Evolutionary conservation across 2,329 filamentous ascomycete species (phyloP).

Genomic region (Penicillium corylophilum): DNA sequence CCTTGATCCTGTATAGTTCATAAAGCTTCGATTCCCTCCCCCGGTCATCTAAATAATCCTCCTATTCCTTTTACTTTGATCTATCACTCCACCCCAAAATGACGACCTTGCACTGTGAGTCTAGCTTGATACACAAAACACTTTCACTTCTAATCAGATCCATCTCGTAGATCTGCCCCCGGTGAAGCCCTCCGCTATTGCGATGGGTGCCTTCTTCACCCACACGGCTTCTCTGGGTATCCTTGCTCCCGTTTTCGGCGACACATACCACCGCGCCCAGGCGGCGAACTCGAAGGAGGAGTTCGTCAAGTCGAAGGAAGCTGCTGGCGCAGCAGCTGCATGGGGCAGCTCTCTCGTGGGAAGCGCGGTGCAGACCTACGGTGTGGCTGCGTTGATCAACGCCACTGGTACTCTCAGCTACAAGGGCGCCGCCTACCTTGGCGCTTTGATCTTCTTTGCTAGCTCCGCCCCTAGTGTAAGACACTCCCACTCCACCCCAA

Average conservation of each 20-base stretch:
- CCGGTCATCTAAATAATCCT: background rate
- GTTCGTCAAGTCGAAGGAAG: constrained; percentile 91
- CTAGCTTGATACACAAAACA: background rate
- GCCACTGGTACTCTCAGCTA: constrained; percentile 92
- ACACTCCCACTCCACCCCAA: background rate
- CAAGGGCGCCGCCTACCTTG: constrained; percentile 95
- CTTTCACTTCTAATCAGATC: background rate
- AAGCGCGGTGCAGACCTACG: constrained; percentile 84
- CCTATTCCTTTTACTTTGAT: background rate
- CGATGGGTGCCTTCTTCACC: constrained; percentile 93
- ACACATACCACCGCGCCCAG: constrained; percentile 92
- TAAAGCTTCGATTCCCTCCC: constrained; percentile 1
- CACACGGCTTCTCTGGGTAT: constrained; percentile 87
- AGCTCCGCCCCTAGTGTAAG: constrained; percentile 82
- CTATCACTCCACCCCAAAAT: constrained; percentile 43
- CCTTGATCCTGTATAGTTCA: constrained; percentile 2
- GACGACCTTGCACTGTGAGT: constrained; percentile 61
- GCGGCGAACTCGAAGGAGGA: constrained; percentile 92
- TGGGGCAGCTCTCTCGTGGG: constrained; percentile 90
- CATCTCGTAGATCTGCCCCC: constrained; percentile 62
- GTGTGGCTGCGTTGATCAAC: constrained; percentile 87
- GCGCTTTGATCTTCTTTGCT: constrained; percentile 85
- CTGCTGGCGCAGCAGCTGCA: constrained; percentile 78
- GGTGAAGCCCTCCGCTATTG: constrained; percentile 97
- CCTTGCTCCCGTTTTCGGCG: constrained; percentile 84